Percentiles rank a stretch among this genome's conserved stretches.
phyloP scores from a whole-genome alignment of 257 asterid genomes.

The Solanum habrochaites region DNA sequence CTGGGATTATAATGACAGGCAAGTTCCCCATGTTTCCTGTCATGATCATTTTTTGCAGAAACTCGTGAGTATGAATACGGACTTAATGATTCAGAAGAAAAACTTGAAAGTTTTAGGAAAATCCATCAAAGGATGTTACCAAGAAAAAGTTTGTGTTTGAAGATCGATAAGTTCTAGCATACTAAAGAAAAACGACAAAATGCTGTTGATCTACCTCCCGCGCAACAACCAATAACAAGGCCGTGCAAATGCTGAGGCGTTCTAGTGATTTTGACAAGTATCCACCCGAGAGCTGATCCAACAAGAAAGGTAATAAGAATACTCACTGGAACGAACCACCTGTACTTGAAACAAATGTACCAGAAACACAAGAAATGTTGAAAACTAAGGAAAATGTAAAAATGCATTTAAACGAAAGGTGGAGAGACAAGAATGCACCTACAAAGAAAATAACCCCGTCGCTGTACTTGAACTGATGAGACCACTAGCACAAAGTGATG shows the following conservation, averaged over 20 bases:
- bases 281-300: slow-evolving; percentile 31
- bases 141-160: not conserved
- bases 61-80: not conserved
- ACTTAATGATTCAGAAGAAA: not conserved
- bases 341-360: not conserved
- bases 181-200: not conserved
- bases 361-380: not conserved
- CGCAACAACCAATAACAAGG: slow-evolving; percentile 32
- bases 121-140: not conserved
- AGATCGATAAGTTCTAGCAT: not conserved
- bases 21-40: slow-evolving; percentile 32
- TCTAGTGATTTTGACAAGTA: slow-evolving; percentile 17
- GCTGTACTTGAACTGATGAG: slow-evolving; percentile 22
- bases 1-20: slow-evolving; percentile 32
- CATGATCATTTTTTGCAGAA: not conserved
- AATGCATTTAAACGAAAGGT: not conserved
- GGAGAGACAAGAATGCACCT: slow-evolving; percentile 3
- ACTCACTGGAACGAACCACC: slow-evolving; percentile 32
- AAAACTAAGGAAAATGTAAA: not conserved
- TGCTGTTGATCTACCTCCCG: slow-evolving; percentile 18
- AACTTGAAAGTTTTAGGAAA: not conserved
- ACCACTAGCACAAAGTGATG: slow-evolving; percentile 27
- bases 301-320: slow-evolving; percentile 18
- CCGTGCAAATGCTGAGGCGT: slow-evolving; percentile 22
- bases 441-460: slow-evolving; percentile 16